Evolutionary conservation across 208 protist genomes (phyloP), one percentile per base, ranked within the genome.

Genomic region (Crithidia mellificae): DNA sequence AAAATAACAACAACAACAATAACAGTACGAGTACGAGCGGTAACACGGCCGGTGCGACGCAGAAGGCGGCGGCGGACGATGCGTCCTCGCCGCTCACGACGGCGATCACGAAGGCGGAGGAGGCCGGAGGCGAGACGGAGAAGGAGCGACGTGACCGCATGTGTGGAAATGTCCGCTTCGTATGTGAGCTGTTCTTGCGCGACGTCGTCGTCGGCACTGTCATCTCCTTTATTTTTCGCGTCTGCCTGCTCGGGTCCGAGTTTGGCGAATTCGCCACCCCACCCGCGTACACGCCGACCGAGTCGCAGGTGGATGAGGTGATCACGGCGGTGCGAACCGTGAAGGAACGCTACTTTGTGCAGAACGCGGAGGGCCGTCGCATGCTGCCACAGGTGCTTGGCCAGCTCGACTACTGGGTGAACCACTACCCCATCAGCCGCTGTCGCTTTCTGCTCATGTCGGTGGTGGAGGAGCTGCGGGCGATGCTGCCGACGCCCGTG

Each of bases 121-220:
- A 76, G 27, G 14, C 38, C 0, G 50, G n/a, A 38, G 50, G 54
- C 25, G 78, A 80, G 63, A 68, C 78, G 56, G 64, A 73, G 29
- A 87, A 85, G 68, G 76, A 88, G 66, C 72, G 75, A 11, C 79
- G 87, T 0, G 80, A 91, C 44, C 59, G 65, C 20, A 82, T 86
- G 66, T 88, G 83, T 49, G 90, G 90, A 51, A 92, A 84, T 71
- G 83, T 91, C 14, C 77, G 68, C 41, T 95, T 95, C 69, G 76
- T 92, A 53, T 78, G 84, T 43, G 84, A 95, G 76, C 77, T 95
- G 6, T 90, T 84, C 56, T 56, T 90, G 49, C 80, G 80, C 36
- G 73, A 84, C 50, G 78, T 95, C 38, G 77, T 93, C 22, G 58
- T 74, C 20, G 80, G 76, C 39, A 71, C 76, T 38, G 84, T 88